Evolutionary conservation across 2,329 filamentous ascomycete species (phyloP).

Genomic region (Colletotrichum truncatum): DNA sequence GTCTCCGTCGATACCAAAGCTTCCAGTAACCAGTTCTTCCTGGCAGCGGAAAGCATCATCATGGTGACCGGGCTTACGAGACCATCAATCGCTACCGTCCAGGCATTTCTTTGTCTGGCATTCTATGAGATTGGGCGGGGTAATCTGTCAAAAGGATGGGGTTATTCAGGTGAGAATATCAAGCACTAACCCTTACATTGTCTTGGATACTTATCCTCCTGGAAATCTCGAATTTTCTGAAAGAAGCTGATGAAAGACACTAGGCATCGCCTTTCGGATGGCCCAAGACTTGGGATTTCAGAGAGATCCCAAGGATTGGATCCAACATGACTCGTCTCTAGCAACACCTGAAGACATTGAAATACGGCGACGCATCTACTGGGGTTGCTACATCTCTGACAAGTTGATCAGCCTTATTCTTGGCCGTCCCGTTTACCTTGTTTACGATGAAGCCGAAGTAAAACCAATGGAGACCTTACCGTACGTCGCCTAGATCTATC

Average conservation of each 20-base stretch:
- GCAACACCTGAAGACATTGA: constrained; percentile 36
- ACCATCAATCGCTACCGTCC: constrained; percentile 35
- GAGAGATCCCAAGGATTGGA: constrained; percentile 35
- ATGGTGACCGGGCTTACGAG: constrained; percentile 35
- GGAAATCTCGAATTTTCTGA: too few relatives aligned
- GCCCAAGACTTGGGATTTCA: constrained; percentile 40
- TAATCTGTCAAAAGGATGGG: constrained; percentile 39
- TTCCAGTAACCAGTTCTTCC: constrained; percentile 32
- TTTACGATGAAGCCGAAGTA: constrained; percentile 28
- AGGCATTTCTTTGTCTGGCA: constrained; percentile 38
- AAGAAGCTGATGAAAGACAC: neutral
- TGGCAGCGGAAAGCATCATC: constrained; percentile 36
- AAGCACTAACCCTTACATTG: too few relatives aligned
- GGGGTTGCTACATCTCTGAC: constrained; percentile 40
- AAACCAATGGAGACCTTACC: constrained; percentile 15
- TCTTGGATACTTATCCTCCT: too few relatives aligned
- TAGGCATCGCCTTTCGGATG: constrained; percentile 41
- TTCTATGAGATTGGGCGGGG: constrained; percentile 40
- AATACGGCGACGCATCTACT: constrained; percentile 39
- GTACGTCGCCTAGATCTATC: neutral
- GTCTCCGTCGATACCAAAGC: constrained; percentile 26
- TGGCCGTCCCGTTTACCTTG: constrained; percentile 30
- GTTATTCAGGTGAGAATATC: constrained; percentile 34
- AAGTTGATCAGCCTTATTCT: constrained; percentile 35
- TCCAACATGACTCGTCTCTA: constrained; percentile 32